A percentile compares a stretch with the other conserved stretches of the same genome.
These are phyloP conservation scores for Clarireedia monteithiana DNA, from an alignment of 2,329 filamentous ascomycete species.

Conservation along the genomic window DNA sequence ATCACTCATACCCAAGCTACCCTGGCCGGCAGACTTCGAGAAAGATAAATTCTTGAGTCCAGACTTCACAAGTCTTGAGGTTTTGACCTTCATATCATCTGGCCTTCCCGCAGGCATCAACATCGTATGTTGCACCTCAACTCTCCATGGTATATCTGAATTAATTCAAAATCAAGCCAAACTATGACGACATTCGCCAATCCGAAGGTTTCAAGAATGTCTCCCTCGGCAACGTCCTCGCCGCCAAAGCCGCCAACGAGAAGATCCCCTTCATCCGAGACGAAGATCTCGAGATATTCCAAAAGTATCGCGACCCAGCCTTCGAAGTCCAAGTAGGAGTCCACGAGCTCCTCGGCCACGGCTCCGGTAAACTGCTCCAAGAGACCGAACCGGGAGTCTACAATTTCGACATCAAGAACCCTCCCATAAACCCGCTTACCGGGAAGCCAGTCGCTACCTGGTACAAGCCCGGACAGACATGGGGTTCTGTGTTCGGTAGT, in stretches of 20 bases:
- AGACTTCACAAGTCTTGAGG: slow-evolving; percentile 92
- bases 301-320: slow-evolving; percentile 74
- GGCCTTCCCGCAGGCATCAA: slow-evolving; percentile 64
- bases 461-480: slow-evolving; percentile 94
- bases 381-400: slow-evolving; percentile 74
- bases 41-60: slow-evolving; percentile 94
- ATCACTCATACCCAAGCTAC: slow-evolving; percentile 76
- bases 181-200: slow-evolving; percentile 73
- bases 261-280: slow-evolving; percentile 83
- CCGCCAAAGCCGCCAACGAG: slow-evolving; percentile 86
- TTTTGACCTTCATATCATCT: slow-evolving; percentile 65
- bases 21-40: slow-evolving; percentile 84
- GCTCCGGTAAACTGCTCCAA: slow-evolving; percentile 87
- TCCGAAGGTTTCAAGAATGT: slow-evolving; percentile 88
- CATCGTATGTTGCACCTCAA: slow-evolving; percentile 30
- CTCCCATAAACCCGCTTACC: slow-evolving; percentile 73
- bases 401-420: slow-evolving; percentile 82
- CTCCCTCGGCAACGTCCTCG: slow-evolving; percentile 85
- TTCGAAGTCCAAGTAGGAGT: slow-evolving; percentile 96
- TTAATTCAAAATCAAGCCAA: slow-evolving; percentile 34
- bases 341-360: slow-evolving; percentile 82
- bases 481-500: slow-evolving; percentile 85
- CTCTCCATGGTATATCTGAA: not conserved
- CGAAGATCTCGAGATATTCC: slow-evolving; percentile 68
- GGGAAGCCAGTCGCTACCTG: slow-evolving; percentile 72